Evolutionary conservation across 2,329 filamentous ascomycete genomes (phyloP).

Genomic region (Apiospora aurea): DNA sequence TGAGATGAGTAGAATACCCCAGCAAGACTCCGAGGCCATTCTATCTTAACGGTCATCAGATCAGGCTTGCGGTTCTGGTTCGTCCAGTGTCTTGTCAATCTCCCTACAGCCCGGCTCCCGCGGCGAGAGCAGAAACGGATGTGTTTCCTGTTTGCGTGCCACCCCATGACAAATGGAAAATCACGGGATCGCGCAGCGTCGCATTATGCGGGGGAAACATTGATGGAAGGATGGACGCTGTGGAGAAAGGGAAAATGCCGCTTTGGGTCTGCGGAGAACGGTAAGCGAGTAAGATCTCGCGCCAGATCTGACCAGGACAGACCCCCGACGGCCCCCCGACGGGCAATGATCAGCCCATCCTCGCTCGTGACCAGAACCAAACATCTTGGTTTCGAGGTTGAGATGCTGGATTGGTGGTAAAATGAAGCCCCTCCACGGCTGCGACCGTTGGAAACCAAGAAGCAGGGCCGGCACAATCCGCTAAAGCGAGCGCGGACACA

Average conservation of each 20-base stretch:
- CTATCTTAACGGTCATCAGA: too few species aligned
- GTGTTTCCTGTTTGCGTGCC: neutral
- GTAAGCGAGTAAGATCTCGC: neutral
- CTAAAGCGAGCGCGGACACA: neutral
- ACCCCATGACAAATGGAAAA: neutral
- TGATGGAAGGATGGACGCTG: neutral
- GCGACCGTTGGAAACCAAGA: neutral
- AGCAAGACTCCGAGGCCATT: too few species aligned
- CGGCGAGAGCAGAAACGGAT: neutral
- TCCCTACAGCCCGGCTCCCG: neutral
- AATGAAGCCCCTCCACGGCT: neutral
- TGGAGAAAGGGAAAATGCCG: neutral
- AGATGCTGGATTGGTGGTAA: neutral
- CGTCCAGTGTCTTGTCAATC: too few species aligned
- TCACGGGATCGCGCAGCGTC: neutral
- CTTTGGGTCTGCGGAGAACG: neutral
- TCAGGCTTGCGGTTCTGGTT: too few species aligned
- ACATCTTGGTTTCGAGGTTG: neutral
- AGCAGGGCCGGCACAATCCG: neutral
- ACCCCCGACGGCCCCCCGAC: neutral
- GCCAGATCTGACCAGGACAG: neutral
- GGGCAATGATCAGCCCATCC: constrained; percentile 4
- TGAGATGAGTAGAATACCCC: too few species aligned
- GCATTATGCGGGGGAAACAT: constrained; percentile 1
- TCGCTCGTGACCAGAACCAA: constrained; percentile 9